These are phyloP conservation scores for Saitozyma sp. DNA, from an alignment of 768 basidiomycete genomes.

Conservation along the genomic window DNA sequence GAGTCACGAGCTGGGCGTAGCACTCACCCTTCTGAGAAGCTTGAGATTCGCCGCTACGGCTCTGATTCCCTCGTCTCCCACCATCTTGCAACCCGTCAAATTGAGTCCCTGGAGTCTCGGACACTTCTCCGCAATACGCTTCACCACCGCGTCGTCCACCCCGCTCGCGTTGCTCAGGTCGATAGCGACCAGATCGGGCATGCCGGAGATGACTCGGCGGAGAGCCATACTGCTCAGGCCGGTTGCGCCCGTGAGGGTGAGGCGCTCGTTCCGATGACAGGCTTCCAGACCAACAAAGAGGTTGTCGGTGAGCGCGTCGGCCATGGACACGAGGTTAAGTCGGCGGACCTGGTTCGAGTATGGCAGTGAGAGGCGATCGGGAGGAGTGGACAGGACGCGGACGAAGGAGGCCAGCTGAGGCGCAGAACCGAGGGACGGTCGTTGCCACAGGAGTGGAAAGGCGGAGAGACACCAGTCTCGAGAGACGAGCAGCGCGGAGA, in stretches of 20 bases:
- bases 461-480: conserved; percentile 94
- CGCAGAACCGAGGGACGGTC: conserved; percentile 71
- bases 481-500: conserved; percentile 74
- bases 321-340: conserved; percentile 79
- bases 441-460: conserved; percentile 92
- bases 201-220: conserved; percentile 64
- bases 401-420: conserved; percentile 77
- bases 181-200: conserved; percentile 77
- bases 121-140: conserved; percentile 68
- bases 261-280: conserved; percentile 80
- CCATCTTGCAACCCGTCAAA: conserved; percentile 73
- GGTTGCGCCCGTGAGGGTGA: conserved; percentile 80
- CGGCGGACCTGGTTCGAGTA: conserved; percentile 86
- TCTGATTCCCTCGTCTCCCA: conserved; percentile 74
- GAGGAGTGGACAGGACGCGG: conserved; percentile 60
- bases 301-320: conserved; percentile 68
- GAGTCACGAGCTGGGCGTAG: background rate
- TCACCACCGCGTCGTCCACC: conserved; percentile 70
- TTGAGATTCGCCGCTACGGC: conserved; percentile 74
- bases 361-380: conserved; percentile 68
- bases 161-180: conserved; percentile 74
- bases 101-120: conserved; percentile 87
- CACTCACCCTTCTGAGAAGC: conserved; percentile 66
- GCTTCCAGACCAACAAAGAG: conserved; percentile 68
- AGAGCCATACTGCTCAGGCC: conserved; percentile 67